A percentile compares a stretch with the other conserved stretches of the same genome.
phyloP scores from a whole-genome alignment of 1,284 basidiomycete genomes.

The Trametes sp. region DNA sequence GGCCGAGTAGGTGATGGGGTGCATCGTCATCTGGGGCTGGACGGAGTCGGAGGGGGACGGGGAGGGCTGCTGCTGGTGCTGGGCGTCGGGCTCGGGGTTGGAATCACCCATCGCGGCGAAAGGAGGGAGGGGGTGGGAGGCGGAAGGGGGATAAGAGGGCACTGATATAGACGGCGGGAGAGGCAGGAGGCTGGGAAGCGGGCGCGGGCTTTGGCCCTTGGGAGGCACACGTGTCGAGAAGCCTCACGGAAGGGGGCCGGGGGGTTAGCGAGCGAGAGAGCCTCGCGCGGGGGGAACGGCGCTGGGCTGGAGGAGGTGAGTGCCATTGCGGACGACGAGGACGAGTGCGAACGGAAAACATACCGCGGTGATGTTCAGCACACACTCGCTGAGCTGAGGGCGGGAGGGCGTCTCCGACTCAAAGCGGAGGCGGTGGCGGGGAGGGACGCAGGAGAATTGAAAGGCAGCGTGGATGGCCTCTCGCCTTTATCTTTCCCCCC shows the following conservation, averaged over 20 bases:
- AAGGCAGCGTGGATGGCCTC: conserved; percentile 26
- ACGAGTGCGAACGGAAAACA: conserved; percentile 20
- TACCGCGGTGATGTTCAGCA: conserved; percentile 16
- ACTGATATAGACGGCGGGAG: conserved; percentile 32
- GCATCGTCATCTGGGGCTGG: conserved; percentile 58
- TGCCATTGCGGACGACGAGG: conserved; percentile 23
- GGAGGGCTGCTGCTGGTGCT: conserved; percentile 37
- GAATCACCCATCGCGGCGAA: conserved; percentile 41
- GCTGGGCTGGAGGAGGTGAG: conserved; percentile 19
- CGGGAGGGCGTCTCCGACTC: conserved; percentile 39
- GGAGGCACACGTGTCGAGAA: conserved; percentile 33
- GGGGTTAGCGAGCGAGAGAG: conserved; percentile 15
- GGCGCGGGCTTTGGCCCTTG: conserved; percentile 26
- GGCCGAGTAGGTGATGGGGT: conserved; percentile 56
- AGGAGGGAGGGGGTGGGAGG: conserved; percentile 24
- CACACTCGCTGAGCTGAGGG: conserved; percentile 39
- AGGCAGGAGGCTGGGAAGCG: conserved; percentile 35
- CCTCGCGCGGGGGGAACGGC: conserved; percentile 24
- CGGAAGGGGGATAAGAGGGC: conserved; percentile 30
- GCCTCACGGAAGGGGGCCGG: conserved; percentile 22
- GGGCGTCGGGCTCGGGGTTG: conserved; percentile 50
- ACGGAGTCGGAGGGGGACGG: conserved; percentile 46
- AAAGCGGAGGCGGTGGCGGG: conserved; percentile 40
- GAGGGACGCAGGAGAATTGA: conserved; percentile 35
- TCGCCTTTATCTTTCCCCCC: conserved; percentile 1